Evolutionary conservation across 495 filamentous ascomycete genomes (phyloP).

Genomic region (Neurospora sp.): DNA sequence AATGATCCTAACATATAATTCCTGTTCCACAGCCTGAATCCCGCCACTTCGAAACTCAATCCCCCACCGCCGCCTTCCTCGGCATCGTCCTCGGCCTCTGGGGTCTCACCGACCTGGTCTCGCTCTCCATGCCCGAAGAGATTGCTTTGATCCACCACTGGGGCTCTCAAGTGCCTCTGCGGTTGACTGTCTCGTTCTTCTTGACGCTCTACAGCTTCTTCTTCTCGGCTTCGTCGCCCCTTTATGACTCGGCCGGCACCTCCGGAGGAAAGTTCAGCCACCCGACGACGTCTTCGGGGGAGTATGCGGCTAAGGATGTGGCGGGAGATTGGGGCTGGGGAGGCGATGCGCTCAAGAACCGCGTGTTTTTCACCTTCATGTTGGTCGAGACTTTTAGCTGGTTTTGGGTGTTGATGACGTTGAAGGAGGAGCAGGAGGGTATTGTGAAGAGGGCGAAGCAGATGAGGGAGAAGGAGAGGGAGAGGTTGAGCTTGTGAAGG

Average conservation of each 20-base stretch:
- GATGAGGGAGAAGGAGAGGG: constrained; percentile 18
- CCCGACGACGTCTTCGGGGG: constrained; percentile 10
- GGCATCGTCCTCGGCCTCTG: constrained; percentile 55
- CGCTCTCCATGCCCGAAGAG: constrained; percentile 62
- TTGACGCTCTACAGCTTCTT: constrained; percentile 62
- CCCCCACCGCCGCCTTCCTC: constrained; percentile 60
- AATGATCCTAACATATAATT: neutral
- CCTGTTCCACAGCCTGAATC: constrained; percentile 24
- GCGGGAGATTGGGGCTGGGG: constrained; percentile 20
- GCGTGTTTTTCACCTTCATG: constrained; percentile 71
- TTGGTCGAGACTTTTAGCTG: constrained; percentile 78
- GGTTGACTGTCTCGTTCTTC: constrained; percentile 54
- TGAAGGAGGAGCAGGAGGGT: constrained; percentile 40
- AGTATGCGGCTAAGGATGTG: neutral
- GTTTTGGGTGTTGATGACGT: constrained; percentile 67
- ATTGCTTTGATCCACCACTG: constrained; percentile 51
- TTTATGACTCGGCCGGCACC: constrained; percentile 12
- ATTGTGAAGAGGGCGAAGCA: constrained; percentile 14
- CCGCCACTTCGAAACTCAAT: constrained; percentile 50
- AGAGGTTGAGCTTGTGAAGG: neutral
- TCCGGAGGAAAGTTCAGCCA: constrained; percentile 11
- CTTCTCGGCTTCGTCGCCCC: constrained; percentile 30
- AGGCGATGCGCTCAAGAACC: constrained; percentile 59
- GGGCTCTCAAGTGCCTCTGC: constrained; percentile 50
- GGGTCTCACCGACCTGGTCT: constrained; percentile 63